Conservation (phyloP, 306 rosid species). For the Dalbergia oliveri region DNA sequence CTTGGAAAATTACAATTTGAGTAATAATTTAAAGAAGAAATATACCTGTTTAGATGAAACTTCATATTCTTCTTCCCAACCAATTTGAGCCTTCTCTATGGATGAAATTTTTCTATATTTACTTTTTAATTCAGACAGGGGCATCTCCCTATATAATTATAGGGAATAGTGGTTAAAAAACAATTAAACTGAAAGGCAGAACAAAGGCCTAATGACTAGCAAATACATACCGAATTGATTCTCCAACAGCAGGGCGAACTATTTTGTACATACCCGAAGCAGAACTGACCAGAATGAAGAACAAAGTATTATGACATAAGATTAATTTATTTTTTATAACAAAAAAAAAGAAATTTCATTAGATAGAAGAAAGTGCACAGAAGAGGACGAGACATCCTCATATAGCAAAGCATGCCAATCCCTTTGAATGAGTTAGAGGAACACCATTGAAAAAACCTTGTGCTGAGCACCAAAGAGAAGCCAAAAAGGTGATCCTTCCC, state of each 20-base stretch:
- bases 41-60: slow-evolving; percentile 96
- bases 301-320: slow-evolving; percentile 32
- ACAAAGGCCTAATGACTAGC: slow-evolving; percentile 31
- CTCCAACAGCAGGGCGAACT: slow-evolving; percentile 98
- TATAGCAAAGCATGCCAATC: too few species aligned
- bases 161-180: slow-evolving; percentile 26
- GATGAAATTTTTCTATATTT: slow-evolving; percentile 87
- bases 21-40: slow-evolving; percentile 38
- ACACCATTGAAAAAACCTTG: too few species aligned
- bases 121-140: slow-evolving; percentile 81
- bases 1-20: slow-evolving; percentile 26
- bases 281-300: slow-evolving; percentile 69
- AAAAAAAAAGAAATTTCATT: too few species aligned
- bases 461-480: too few species aligned
- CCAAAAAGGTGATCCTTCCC: too few species aligned
- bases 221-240: slow-evolving; percentile 77
- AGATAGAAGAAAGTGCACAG: too few species aligned
- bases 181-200: slow-evolving; percentile 32
- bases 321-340: neutral
- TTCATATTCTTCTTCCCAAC: slow-evolving; percentile 95
- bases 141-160: slow-evolving; percentile 79
- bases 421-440: too few species aligned
- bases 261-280: slow-evolving; percentile 79
- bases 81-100: slow-evolving; percentile 81
- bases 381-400: too few species aligned